phyloP scores from a whole-genome alignment of 371 early-diverging fungal genomes.

The Mucor sp. region DNA sequence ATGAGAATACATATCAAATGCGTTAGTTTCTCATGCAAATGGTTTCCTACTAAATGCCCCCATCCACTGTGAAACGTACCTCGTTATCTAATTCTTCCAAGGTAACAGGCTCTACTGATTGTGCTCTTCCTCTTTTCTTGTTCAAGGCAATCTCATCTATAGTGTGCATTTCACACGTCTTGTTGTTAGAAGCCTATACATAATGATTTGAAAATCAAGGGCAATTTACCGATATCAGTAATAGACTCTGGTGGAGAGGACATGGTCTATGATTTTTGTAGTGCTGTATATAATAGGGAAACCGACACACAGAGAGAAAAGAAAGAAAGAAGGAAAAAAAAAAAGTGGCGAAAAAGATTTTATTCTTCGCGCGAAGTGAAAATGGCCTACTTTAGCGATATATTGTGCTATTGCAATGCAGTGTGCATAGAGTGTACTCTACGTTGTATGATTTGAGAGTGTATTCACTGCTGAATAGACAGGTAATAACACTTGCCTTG shows the following conservation, averaged over 20 bases:
- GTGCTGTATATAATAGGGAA: background rate
- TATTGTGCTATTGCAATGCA: background rate
- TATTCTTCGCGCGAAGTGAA: background rate
- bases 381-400: background rate
- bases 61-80: background rate
- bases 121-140: constrained; percentile 49
- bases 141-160: constrained; percentile 40
- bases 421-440: background rate
- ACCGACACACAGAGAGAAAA: background rate
- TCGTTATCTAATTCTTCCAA: constrained; percentile 20
- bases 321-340: background rate
- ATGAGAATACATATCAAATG: background rate
- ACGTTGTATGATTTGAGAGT: too few species aligned
- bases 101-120: constrained; percentile 41
- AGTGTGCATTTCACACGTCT: background rate
- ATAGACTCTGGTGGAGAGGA: constrained; percentile 25
- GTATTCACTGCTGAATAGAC: background rate
- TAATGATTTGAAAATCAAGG: background rate
- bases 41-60: too few species aligned
- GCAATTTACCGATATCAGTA: constrained; percentile 17
- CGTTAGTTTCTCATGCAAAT: background rate
- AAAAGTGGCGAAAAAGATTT: background rate
- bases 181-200: background rate
- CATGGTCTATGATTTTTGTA: constrained; percentile 8
- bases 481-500: background rate